These are phyloP conservation scores for Aureobasidium sp. DNA, from an alignment of 2,329 filamentous ascomycete species.

Conservation along the genomic window DNA sequence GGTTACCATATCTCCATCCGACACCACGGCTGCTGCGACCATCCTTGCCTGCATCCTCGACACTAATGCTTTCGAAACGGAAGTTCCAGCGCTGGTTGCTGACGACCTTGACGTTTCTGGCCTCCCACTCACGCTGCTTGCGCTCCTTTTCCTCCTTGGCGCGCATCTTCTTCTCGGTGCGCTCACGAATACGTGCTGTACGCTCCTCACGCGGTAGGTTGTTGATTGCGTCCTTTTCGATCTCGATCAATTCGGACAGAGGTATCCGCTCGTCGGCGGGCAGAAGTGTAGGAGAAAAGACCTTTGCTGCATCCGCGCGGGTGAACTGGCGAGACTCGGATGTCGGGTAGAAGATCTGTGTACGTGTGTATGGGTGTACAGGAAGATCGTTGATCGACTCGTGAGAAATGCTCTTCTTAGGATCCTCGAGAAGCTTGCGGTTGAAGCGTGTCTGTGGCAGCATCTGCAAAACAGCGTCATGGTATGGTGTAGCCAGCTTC, in stretches of 20 bases:
- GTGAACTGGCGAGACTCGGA: slow-evolving; percentile 59
- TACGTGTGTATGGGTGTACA: slow-evolving; percentile 47
- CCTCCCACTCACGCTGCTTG: slow-evolving; percentile 38
- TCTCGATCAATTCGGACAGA: slow-evolving; percentile 51
- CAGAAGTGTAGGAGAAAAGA: slow-evolving; percentile 52
- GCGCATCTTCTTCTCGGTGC: slow-evolving; percentile 31
- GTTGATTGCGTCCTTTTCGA: slow-evolving; percentile 39
- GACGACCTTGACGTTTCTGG: slow-evolving; percentile 38
- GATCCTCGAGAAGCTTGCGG: slow-evolving; percentile 31
- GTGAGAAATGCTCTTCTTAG: slow-evolving; percentile 32
- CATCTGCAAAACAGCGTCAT: slow-evolving; percentile 70
- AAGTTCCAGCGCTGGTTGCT: slow-evolving; percentile 52
- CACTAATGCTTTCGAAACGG: slow-evolving; percentile 52
- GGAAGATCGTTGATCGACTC: slow-evolving; percentile 60
- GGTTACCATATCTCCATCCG: slow-evolving; percentile 56
- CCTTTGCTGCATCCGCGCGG: slow-evolving; percentile 57
- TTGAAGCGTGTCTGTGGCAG: slow-evolving; percentile 59
- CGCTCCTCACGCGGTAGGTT: slow-evolving; percentile 36
- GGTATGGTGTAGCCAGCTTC: slow-evolving; percentile 67
- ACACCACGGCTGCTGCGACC: slow-evolving; percentile 48
- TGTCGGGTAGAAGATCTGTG: slow-evolving; percentile 56
- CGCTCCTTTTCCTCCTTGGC: slow-evolving; percentile 34
- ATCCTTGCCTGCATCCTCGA: slow-evolving; percentile 48
- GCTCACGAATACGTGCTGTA: slow-evolving; percentile 35
- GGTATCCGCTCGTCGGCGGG: slow-evolving; percentile 58